Percentiles rank a stretch among this genome's conserved stretches.
Conservation (phyloP, 1,284 basidiomycete species). For the Leccinum griseonigrum region DNA sequence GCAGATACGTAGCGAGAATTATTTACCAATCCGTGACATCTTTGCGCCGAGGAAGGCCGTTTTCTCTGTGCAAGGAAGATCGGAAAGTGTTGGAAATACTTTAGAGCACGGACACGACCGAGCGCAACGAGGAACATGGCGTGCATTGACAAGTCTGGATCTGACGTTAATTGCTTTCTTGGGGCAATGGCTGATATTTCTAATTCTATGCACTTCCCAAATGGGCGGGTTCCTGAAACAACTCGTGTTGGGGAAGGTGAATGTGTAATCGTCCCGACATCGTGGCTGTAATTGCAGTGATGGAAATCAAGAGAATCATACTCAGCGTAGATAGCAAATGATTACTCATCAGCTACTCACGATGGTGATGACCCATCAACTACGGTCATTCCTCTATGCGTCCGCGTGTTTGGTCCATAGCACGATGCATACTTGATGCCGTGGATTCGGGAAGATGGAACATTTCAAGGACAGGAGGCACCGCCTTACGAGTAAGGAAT, state of each 20-base stretch:
- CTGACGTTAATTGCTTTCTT: background rate
- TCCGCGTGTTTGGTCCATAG: constrained; percentile 54
- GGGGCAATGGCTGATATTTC: background rate
- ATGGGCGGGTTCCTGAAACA: background rate
- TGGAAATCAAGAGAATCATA: background rate
- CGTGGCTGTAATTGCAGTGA: constrained; percentile 4
- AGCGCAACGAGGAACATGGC: background rate
- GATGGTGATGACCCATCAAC: background rate
- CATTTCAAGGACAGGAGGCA: constrained; percentile 47
- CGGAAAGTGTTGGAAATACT: background rate
- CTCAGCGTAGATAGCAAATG: constrained; percentile 11
- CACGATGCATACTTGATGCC: constrained; percentile 55
- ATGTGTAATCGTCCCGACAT: constrained; percentile 7
- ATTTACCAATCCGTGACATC: background rate
- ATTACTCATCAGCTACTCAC: constrained; percentile 13
- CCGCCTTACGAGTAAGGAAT: constrained; percentile 52
- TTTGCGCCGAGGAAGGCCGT: background rate
- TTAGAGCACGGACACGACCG: background rate
- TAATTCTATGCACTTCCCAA: background rate
- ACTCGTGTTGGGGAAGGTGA: background rate
- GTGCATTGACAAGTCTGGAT: background rate
- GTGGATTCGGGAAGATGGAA: constrained; percentile 48
- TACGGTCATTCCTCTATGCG: constrained; percentile 20
- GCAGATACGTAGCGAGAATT: background rate
- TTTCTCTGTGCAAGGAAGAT: background rate